Base-by-base conservation (phyloP, 2,329 filamentous ascomycete species). In the Trichoderma citrinoviride region DNA sequence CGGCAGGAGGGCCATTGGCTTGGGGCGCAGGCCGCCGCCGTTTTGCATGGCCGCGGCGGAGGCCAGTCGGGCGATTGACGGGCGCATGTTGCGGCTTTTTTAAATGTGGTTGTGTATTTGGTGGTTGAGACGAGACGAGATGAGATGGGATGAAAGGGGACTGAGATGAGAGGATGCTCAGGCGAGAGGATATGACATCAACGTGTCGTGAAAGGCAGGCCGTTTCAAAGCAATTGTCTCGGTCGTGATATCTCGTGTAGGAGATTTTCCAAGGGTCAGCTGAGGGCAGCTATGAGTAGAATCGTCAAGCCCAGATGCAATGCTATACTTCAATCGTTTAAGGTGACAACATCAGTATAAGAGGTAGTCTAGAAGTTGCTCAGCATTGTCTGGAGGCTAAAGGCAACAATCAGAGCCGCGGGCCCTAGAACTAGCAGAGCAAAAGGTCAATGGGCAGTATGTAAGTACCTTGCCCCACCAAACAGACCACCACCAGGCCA, bases 1-100 rank as follows among this genome's bases (percentile, higher is more conserved):
- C 6, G 93, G 93, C 44, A 97, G 84, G 14, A 97, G 84, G 46
- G 92, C 91, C 75, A 90, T 78, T 5, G 78, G 77, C 21, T 76
- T 71, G 10, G 78, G 78, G 1, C 73, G 71, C 27, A 82, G 71
- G 40, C 75, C 74, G 41, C 68, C 73, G 40, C 75, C 74, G 41
- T 68, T 73, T 25, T 73, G 71, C 17, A 73, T 65, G 66, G 53
- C n/a, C 12, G 73, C 67, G 40, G 79, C 77, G 7, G 80, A 77
- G 25, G 81, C 81, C 33, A 79, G 67, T 43, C 71, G 58, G 17
- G 50, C 19, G 40, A 64, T 27, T 19, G 61, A 64, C 14, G 37
- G 60, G 23, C 60, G 65, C 65, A 66, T 66, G 27, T 12, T 41
- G 43, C 15, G 29, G 27, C 3, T 33, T 7, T 33, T 37, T 3